Evolutionary conservation across 2,329 filamentous ascomycete species (phyloP).

Genomic region (Ilyonectria mors-panacis): DNA sequence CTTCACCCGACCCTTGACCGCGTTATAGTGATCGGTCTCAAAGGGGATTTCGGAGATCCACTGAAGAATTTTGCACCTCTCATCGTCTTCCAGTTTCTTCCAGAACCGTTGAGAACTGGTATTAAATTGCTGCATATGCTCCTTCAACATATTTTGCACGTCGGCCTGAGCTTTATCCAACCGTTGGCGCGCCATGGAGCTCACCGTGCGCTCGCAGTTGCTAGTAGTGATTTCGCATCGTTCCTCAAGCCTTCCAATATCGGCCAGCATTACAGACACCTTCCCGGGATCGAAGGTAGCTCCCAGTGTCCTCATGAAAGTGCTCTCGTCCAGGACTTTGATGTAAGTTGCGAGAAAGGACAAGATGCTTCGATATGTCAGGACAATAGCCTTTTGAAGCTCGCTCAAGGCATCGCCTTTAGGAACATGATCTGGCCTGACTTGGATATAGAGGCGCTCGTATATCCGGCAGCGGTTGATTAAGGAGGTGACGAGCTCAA

Average conservation of each 20-base stretch:
- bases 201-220: conserved; percentile 8
- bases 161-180: background rate
- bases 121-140: conserved; percentile 10
- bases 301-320: background rate
- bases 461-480: no score
- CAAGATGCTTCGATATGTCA: conserved; percentile 1
- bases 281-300: background rate
- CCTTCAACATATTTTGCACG: conserved; percentile 1
- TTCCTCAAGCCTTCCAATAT: background rate
- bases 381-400: no score
- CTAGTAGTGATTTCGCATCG: conserved; percentile 4
- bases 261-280: conserved; percentile 1
- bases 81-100: conserved; percentile 21
- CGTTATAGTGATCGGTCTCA: conserved; percentile 29
- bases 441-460: no score
- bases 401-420: no score
- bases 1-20: conserved; percentile 16
- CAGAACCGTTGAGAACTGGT: conserved; percentile 8
- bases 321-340: background rate
- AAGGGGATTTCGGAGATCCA: conserved; percentile 31
- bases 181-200: background rate
- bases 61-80: conserved; percentile 28
- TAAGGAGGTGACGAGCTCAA: no score
- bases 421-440: no score
- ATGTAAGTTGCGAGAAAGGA: conserved; percentile 2